Conservation (phyloP, 371 early-diverging fungal genomes). For the Enterocytospora artemiae region DNA sequence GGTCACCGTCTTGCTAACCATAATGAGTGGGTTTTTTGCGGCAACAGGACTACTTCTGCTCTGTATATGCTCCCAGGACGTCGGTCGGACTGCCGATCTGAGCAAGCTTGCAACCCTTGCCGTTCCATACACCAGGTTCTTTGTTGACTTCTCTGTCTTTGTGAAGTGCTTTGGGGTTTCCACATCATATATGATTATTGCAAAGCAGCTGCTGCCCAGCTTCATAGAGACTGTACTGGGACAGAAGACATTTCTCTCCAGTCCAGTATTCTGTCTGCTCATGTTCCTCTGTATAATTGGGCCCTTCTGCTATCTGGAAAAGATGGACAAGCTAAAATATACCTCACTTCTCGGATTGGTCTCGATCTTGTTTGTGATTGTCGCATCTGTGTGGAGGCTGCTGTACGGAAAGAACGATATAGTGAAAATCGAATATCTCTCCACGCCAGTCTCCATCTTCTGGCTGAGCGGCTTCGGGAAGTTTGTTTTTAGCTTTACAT, state of each 20-base stretch:
- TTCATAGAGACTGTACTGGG: slow-evolving; percentile 31
- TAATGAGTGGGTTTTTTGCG: slow-evolving; percentile 37
- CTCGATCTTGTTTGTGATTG: slow-evolving; percentile 73
- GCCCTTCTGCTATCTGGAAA: slow-evolving; percentile 60
- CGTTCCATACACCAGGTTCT: slow-evolving; percentile 73
- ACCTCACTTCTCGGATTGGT: slow-evolving; percentile 77
- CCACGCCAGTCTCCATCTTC: slow-evolving; percentile 57
- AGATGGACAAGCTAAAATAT: slow-evolving; percentile 80
- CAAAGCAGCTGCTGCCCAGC: slow-evolving; percentile 75
- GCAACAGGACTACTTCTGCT: slow-evolving; percentile 46
- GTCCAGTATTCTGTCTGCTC: slow-evolving; percentile 23
- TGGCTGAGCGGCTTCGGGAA: slow-evolving; percentile 77
- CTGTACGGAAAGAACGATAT: slow-evolving; percentile 59
- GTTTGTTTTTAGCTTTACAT: slow-evolving; percentile 96
- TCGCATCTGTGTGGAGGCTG: slow-evolving; percentile 71
- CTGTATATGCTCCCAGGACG: slow-evolving; percentile 34
- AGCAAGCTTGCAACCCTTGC: slow-evolving; percentile 69
- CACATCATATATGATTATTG: slow-evolving; percentile 89
- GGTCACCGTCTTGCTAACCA: slow-evolving; percentile 30
- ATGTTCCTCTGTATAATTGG: slow-evolving; percentile 33
- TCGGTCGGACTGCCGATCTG: slow-evolving; percentile 43
- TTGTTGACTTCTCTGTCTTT: slow-evolving; percentile 87
- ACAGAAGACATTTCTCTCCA: slow-evolving; percentile 10
- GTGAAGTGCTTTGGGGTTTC: slow-evolving; percentile 97
- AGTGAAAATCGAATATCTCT: slow-evolving; percentile 44